Base-by-base conservation (phyloP, 2,329 filamentous ascomycete species). In the Clonostachys sp. region DNA sequence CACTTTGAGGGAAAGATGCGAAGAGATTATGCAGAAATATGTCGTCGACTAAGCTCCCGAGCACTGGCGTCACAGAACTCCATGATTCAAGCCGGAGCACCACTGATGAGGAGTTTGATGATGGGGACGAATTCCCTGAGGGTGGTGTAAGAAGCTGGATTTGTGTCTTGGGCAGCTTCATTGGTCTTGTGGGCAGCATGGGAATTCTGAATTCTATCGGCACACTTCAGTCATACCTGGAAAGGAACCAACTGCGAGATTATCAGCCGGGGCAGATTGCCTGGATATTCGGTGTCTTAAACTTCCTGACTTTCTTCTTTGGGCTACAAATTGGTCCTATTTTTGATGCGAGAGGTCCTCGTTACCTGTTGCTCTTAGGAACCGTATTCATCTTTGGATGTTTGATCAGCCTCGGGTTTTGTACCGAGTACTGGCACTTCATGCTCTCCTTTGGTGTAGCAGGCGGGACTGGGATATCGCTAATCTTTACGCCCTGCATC, bases 241-340 rank as follows among this genome's bases (percentile, higher is more conserved):
- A 82, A 34, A 79, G 71, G 30, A 75, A 95, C 61, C 89, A 95
- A 61, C 77, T 96, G 12, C 72, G 73, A n/a, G 68, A 72, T 33
- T 84, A 90, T 61, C 80, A 72, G 50, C 81, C 86, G 49, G 83
- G 85, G 36, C 81, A 79, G 6, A 82, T 92, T 34, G 89, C 89
- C 13, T 96, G 91, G 91, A 89, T 96, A 51, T 94, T 95, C 58
- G 86, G 86, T 48, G 70, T 95, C 45, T 95, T 91, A 60, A 82
- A 87, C 12, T 95, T 94, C 57, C 70, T 96, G 16, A 80, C 85
- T 48, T 95, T 96, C 66, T 87, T 92, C 60, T 83, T 89, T 44
- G 90, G 91, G 34, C 78, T 96, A 30, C 90, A 94, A 55, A 84
- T 95, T 45, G 91, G 91, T 0, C 91, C 91, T 1, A 70, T 95